Percentiles rank a stretch among this genome's conserved stretches.
These are phyloP conservation scores for Penicillium crystallinum DNA, from an alignment of 495 filamentous ascomycete species.

Conservation along the genomic window DNA sequence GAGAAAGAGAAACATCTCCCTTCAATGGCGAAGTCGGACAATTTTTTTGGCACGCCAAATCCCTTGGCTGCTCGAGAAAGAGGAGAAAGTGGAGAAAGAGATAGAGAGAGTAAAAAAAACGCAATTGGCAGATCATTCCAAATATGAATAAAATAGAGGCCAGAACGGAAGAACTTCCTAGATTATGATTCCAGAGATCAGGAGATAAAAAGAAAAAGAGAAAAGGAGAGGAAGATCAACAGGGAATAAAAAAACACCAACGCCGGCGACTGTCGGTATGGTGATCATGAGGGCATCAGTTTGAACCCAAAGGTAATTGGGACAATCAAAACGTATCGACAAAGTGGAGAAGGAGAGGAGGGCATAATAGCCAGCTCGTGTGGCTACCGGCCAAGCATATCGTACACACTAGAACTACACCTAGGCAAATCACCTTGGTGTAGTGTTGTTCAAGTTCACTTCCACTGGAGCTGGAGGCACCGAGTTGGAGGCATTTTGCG, in stretches of 20 bases:
- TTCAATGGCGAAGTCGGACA: slow-evolving; percentile 1
- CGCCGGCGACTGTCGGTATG: slow-evolving; percentile 14
- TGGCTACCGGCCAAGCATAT: slow-evolving; percentile 11
- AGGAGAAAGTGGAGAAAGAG: too few species aligned
- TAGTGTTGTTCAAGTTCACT: slow-evolving; percentile 21
- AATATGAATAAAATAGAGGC: slow-evolving; percentile 2
- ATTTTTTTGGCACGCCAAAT: slow-evolving; percentile 20
- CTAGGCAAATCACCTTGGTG: slow-evolving; percentile 15
- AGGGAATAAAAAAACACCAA: slow-evolving; percentile 11
- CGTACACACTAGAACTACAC: slow-evolving; percentile 20
- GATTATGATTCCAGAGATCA: not conserved
- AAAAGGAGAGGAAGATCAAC: not conserved
- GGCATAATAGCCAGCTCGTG: not conserved
- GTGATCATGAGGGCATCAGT: slow-evolving; percentile 20
- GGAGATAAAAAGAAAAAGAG: slow-evolving; percentile 1
- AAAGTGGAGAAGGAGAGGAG: slow-evolving; percentile 7
- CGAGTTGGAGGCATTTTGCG: slow-evolving; percentile 35
- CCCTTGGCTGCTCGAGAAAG: slow-evolving; percentile 10
- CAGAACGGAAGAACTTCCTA: not conserved
- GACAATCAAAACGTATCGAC: slow-evolving; percentile 14
- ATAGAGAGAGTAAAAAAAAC: not conserved
- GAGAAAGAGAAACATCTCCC: not conserved
- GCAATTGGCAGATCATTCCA: slow-evolving; percentile 2
- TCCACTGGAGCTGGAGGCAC: slow-evolving; percentile 19
- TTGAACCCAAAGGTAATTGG: not conserved